phyloP scores from a whole-genome alignment of 2,329 filamentous ascomycete species.

The Bipolaris zeicola region DNA sequence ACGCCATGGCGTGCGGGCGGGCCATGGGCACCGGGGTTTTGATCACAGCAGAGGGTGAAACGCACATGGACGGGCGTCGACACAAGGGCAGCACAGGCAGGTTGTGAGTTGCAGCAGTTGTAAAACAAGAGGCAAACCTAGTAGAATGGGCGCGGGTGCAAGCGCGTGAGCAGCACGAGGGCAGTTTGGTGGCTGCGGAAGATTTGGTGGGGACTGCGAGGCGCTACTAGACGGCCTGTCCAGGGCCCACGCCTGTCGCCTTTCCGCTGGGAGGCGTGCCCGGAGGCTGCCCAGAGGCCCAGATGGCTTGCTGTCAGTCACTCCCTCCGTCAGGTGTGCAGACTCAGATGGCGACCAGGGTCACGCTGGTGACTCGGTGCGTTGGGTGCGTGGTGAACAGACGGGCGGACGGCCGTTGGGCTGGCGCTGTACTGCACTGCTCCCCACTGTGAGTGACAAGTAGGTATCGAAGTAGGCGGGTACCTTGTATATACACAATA shows the following conservation, averaged over 20 bases:
- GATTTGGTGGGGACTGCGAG: constrained; percentile 7
- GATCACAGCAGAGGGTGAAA: constrained; percentile 9
- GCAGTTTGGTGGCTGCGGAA: constrained; percentile 6
- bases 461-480: too few relatives aligned
- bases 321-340: too few relatives aligned
- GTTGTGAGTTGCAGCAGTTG: neutral
- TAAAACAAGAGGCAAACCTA: constrained; percentile 10
- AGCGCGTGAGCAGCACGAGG: neutral
- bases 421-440: too few relatives aligned
- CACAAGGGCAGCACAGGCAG: neutral
- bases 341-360: too few relatives aligned
- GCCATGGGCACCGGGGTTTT: neutral
- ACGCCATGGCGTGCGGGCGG: neutral
- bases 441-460: too few relatives aligned
- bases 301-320: too few relatives aligned
- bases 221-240: constrained; percentile 2
- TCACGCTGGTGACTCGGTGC: too few relatives aligned
- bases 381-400: too few relatives aligned
- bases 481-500: too few relatives aligned
- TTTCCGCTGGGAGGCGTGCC: neutral
- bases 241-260: neutral
- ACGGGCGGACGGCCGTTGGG: too few relatives aligned
- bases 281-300: too few relatives aligned
- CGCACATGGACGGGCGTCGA: neutral
- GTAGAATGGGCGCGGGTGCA: neutral